Base-by-base conservation (phyloP, 1,284 basidiomycete species). In the Cystobasidium sp. region DNA sequence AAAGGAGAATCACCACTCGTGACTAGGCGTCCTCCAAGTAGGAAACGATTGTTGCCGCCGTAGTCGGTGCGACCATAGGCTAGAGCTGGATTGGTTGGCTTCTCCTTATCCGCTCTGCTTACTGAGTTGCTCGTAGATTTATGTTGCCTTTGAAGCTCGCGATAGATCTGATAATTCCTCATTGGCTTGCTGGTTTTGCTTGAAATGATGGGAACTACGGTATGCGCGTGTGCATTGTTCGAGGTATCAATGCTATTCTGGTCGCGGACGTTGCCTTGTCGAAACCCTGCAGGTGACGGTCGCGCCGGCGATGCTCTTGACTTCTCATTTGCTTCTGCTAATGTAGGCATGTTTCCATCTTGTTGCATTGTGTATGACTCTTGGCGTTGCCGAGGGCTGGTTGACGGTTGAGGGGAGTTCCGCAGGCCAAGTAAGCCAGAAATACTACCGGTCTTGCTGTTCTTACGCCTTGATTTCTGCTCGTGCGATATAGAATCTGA, bases 1-100 rank as follows among this genome's bases (percentile, higher is more conserved):
- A 87, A 88, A 0, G 89, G 88, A 24, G 88, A 87, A 82, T 96
- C 94, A 4, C 92, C 92, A n/a, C 93, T 93, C 0, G 90, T 91
- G 77, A 96, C 83, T 14, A 92, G 74, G 68, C 84, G 86, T 0
- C 94, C 94, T 0, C 84, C 79, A 65, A 89, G 84, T 80, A 90
- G 90, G 82, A 91, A 95, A n/a, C 84, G 85, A 82, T 92, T 92
- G 72, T 86, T 59, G 20, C 75, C 75, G 37, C 70, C 70, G 52
- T 64, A 66, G 31, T 66, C 43, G 43, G 39, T 56, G 9, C 49
- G 49, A 5, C 69, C 69, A 20, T 71, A 71, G 5, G 56, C 69
- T 12, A 66, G 18, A 12, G 70, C 52, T 31, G 47, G 47, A 37
- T 65, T 65, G 10, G 24, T 39, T 31, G 49, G n/a, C 43, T 73